Evolutionary conservation across 2,329 filamentous ascomycete species (phyloP).

Genomic region (Mycosphaerella arachidis): DNA sequence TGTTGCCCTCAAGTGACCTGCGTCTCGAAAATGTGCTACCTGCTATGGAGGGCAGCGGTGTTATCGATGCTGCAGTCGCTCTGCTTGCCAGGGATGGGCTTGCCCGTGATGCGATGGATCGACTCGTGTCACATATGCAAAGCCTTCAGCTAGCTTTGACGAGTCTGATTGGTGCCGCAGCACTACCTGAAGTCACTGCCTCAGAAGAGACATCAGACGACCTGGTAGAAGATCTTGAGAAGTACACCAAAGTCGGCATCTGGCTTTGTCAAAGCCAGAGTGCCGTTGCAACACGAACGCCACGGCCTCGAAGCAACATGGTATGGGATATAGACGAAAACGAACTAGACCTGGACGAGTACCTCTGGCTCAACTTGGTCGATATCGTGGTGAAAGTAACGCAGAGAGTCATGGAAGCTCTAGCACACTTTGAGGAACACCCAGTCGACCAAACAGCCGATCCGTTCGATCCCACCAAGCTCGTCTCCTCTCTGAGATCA

Average conservation of each 20-base stretch:
- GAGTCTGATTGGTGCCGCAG: conserved; percentile 63
- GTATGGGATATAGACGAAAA: conserved; percentile 49
- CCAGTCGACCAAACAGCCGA: conserved; percentile 24
- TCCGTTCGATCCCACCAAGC: conserved; percentile 53
- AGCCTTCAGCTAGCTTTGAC: conserved; percentile 75
- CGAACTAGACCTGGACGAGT: conserved; percentile 57
- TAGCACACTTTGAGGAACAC: conserved; percentile 30
- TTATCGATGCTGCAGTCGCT: conserved; percentile 87
- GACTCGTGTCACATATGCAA: conserved; percentile 73
- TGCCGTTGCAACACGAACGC: conserved; percentile 45
- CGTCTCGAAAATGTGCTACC: conserved; percentile 76
- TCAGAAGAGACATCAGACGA: conserved; percentile 66
- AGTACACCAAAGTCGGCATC: conserved; percentile 87
- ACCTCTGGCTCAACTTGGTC: conserved; percentile 62
- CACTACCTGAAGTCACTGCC: conserved; percentile 53
- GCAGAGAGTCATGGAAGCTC: conserved; percentile 36
- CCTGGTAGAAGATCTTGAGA: conserved; percentile 72
- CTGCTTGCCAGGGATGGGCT: conserved; percentile 86
- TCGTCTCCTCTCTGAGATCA: conserved; percentile 65
- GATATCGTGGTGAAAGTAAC: conserved; percentile 56
- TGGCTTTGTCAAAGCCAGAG: conserved; percentile 91
- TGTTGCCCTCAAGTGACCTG: conserved; percentile 71
- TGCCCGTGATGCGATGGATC: conserved; percentile 74
- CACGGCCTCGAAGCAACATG: conserved; percentile 34
- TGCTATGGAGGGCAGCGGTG: conserved; percentile 81